Conservation (phyloP, 768 basidiomycete genomes). For the Rhizopogon vesiculosus region DNA sequence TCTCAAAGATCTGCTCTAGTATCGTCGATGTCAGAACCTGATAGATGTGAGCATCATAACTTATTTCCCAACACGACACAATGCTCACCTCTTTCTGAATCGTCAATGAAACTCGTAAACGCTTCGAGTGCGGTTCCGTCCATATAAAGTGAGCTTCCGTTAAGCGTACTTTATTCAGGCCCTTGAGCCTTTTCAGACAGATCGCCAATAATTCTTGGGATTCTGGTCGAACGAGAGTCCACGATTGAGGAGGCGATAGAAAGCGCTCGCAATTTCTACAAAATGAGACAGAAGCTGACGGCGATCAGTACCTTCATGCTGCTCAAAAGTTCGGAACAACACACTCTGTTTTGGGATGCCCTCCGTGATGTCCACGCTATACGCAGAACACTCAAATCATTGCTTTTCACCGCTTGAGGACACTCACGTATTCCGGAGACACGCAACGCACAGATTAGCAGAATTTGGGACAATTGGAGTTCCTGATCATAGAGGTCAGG, state of each 20-base stretch:
- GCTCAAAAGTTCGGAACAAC: constrained; percentile 7
- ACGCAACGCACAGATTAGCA: constrained; percentile 87
- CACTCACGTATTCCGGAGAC: constrained; percentile 80
- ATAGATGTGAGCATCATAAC: background rate
- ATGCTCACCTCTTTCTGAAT: constrained; percentile 92
- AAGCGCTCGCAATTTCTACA: constrained; percentile 97
- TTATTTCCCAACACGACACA: no score
- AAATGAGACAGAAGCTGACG: constrained; percentile 79
- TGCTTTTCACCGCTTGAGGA: background rate
- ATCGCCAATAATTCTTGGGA: constrained; percentile 91
- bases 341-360: constrained; percentile 93
- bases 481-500: constrained; percentile 36
- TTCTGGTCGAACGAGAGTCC: constrained; percentile 85
- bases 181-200: constrained; percentile 93
- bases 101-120: constrained; percentile 87
- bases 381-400: background rate
- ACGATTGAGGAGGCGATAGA: constrained; percentile 82
- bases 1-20: constrained; percentile 95
- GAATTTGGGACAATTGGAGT: constrained; percentile 88
- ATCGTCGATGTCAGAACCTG: constrained; percentile 92
- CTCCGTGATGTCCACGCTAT: constrained; percentile 93
- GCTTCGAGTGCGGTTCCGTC: constrained; percentile 98
- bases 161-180: constrained; percentile 87
- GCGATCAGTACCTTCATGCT: background rate
- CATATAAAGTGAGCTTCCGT: constrained; percentile 99